A percentile compares a stretch with the other conserved stretches of the same genome.
Evolutionary conservation across 805 yeast species (phyloP).

Genomic region (Yarrowia sp.): DNA sequence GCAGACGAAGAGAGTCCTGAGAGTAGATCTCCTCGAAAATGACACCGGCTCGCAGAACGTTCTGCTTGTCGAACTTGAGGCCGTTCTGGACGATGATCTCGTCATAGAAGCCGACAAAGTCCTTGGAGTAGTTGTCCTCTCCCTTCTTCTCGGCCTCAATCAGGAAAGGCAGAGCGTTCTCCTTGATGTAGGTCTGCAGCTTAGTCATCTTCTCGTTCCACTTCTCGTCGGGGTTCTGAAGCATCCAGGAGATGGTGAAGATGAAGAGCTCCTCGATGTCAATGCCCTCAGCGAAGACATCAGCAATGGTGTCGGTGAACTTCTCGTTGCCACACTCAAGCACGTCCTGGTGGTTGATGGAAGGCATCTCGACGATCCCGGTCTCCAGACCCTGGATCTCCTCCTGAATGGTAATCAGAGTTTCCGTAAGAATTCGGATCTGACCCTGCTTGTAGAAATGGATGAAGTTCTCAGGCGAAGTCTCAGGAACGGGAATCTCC

Average conservation of each 20-base stretch:
- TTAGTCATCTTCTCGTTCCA: not conserved
- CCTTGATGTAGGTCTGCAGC: conserved; percentile 1
- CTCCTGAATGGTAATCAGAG: conserved; percentile 11
- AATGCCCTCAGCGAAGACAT: conserved; percentile 10
- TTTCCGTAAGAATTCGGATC: conserved; percentile 17
- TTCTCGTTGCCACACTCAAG: not conserved
- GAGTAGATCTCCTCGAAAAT: conserved; percentile 24
- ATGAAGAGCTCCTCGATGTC: conserved; percentile 23
- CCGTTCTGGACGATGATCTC: conserved; percentile 2
- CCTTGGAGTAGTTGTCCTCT: conserved; percentile 15
- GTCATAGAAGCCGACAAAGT: conserved; percentile 17
- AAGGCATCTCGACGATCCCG: not conserved
- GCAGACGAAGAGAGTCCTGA: not conserved
- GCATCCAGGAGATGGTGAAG: conserved; percentile 20
- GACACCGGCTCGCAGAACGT: conserved; percentile 18
- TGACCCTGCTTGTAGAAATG: conserved; percentile 23
- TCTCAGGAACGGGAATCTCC: not conserved
- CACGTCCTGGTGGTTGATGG: conserved; percentile 7
- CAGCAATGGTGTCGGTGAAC: not conserved
- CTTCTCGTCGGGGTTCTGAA: conserved; percentile 10
- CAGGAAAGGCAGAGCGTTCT: conserved; percentile 10
- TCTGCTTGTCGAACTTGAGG: conserved; percentile 23
- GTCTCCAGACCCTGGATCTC: not conserved
- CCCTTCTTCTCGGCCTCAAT: conserved; percentile 20
- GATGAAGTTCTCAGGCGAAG: conserved; percentile 12